Conservation (phyloP, 2,329 filamentous ascomycete genomes). For the Trichoderma sp. region DNA sequence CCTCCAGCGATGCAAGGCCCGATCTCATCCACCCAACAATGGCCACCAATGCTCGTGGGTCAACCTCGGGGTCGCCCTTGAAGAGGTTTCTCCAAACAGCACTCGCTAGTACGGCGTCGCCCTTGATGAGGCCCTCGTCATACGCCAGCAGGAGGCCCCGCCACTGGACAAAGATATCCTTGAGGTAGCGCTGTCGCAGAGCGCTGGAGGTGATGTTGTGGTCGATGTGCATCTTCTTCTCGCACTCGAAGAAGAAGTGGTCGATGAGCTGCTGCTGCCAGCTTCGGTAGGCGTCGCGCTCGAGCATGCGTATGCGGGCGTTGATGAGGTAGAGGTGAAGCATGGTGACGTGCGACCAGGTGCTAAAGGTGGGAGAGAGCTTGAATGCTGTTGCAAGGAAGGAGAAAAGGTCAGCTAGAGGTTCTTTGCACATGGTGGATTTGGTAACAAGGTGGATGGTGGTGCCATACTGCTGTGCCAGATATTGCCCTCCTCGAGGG, state of each 20-base stretch:
- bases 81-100: slow-evolving; percentile 95
- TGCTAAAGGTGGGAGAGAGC: slow-evolving; percentile 84
- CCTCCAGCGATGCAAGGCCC: slow-evolving; percentile 51
- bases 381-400: slow-evolving; percentile 63
- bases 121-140: slow-evolving; percentile 76
- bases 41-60: slow-evolving; percentile 53
- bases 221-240: slow-evolving; percentile 78
- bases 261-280: slow-evolving; percentile 93
- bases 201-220: slow-evolving; percentile 67
- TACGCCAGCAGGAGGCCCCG: slow-evolving; percentile 81
- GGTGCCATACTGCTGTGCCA: slow-evolving; percentile 73
- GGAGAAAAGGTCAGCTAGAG: background rate
- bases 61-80: slow-evolving; percentile 63
- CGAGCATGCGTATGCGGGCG: slow-evolving; percentile 78
- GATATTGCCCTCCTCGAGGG: slow-evolving; percentile 36
- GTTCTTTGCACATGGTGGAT: background rate
- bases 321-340: slow-evolving; percentile 93
- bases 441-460: background rate
- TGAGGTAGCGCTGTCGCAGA: slow-evolving; percentile 67
- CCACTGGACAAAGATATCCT: slow-evolving; percentile 94
- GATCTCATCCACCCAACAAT: slow-evolving; percentile 60
- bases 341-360: slow-evolving; percentile 95
- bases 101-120: slow-evolving; percentile 74
- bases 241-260: slow-evolving; percentile 90
- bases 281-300: slow-evolving; percentile 64